Conservation (phyloP, 768 basidiomycete genomes). For the Mycena albidolilacea region DNA sequence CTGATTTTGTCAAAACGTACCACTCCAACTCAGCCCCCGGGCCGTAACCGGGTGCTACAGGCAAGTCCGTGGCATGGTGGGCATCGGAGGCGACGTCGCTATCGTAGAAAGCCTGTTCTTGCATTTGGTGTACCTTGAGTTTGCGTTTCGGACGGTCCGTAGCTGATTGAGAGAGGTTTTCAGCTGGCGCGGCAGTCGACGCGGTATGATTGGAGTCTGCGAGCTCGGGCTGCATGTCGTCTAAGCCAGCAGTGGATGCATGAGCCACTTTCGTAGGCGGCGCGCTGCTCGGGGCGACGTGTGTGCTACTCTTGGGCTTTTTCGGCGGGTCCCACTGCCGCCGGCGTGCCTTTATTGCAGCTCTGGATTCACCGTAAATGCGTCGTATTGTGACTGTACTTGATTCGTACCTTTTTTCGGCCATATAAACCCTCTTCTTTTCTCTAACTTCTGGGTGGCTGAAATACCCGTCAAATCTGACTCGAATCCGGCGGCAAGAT, state of each 20-base stretch:
- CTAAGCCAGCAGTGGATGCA: too few species aligned
- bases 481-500: background rate
- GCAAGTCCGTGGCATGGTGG: too few species aligned
- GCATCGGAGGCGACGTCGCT: background rate
- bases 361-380: too few species aligned
- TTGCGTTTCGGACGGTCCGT: background rate
- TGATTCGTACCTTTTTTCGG: conserved; percentile 9
- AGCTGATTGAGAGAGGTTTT: background rate
- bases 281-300: too few species aligned
- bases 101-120: background rate
- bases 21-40: background rate
- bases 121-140: background rate
- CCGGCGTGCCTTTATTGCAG: too few species aligned
- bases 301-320: too few species aligned
- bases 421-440: conserved; percentile 4
- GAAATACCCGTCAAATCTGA: background rate
- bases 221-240: too few species aligned
- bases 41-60: background rate
- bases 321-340: too few species aligned
- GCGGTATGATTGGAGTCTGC: too few species aligned
- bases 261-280: too few species aligned
- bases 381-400: too few species aligned
- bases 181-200: background rate
- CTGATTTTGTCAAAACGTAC: background rate
- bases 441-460: conserved; percentile 11